These are phyloP conservation scores for Thelephora aurantiotincta DNA, from an alignment of 768 basidiomycete genomes.

Conservation along the genomic window DNA sequence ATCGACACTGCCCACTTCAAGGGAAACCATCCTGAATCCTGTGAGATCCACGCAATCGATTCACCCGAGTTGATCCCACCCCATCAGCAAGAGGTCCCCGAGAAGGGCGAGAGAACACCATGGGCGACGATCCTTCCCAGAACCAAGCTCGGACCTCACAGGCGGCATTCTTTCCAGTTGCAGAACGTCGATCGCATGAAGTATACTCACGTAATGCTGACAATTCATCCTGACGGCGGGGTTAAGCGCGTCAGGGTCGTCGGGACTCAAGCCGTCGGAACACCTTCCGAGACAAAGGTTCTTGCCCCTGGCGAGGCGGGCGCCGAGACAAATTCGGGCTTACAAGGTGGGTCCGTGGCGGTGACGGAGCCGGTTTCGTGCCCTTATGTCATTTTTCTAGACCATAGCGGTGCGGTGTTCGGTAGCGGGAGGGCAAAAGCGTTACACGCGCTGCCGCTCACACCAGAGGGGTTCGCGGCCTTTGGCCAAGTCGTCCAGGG, in stretches of 20 bases:
- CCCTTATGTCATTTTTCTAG: neutral
- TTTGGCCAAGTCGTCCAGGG: constrained; percentile 91
- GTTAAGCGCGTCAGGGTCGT: constrained; percentile 82
- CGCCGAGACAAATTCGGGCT: constrained; percentile 4
- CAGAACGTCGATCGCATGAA: constrained; percentile 40
- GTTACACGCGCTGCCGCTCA: constrained; percentile 56
- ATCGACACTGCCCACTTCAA: constrained; percentile 94
- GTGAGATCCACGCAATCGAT: constrained; percentile 54
- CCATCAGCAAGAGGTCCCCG: constrained; percentile 13
- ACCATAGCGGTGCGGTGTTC: neutral
- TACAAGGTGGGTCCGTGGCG: constrained; percentile 3
- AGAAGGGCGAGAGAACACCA: constrained; percentile 16
- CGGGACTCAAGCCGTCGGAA: constrained; percentile 36
- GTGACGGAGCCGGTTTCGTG: constrained; percentile 1
- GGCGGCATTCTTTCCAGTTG: constrained; percentile 81
- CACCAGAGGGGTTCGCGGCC: constrained; percentile 72
- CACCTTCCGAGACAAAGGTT: neutral
- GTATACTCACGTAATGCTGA: constrained; percentile 78
- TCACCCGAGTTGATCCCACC: constrained; percentile 20
- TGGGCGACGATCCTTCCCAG: constrained; percentile 71
- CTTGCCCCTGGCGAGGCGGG: neutral
- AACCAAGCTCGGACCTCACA: constrained; percentile 76
- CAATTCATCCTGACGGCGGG: constrained; percentile 91
- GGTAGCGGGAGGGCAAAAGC: neutral
- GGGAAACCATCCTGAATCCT: constrained; percentile 88